Evolutionary conservation across 208 protist genomes (phyloP).

Genomic region (Leishmania major): DNA sequence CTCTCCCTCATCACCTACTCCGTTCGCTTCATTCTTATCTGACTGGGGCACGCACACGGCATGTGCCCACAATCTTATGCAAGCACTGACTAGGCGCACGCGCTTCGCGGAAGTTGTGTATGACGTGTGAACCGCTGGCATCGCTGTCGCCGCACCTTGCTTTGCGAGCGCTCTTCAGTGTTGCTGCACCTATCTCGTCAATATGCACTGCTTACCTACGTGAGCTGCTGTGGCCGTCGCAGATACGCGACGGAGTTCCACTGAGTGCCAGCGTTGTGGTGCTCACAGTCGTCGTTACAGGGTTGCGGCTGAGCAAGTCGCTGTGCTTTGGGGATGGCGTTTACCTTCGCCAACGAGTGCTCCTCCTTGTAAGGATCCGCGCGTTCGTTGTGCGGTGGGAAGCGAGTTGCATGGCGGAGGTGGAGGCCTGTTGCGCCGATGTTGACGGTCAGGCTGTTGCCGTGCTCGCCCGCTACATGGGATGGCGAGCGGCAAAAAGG

Average conservation of each 20-base stretch:
- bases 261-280: slow-evolving; percentile 8
- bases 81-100: background rate
- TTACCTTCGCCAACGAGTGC: slow-evolving; percentile 41
- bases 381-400: slow-evolving; percentile 48
- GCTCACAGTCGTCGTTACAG: slow-evolving; percentile 16
- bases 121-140: background rate
- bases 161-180: background rate
- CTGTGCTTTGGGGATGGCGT: slow-evolving; percentile 28
- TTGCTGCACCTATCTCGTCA: background rate
- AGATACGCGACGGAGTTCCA: background rate
- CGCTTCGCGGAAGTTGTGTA: background rate
- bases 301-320: slow-evolving; percentile 19
- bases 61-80: background rate
- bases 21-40: background rate
- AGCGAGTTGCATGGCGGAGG: slow-evolving; percentile 37
- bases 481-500: background rate
- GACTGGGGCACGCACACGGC: background rate
- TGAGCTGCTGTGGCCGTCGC: background rate
- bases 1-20: background rate
- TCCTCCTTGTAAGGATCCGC: slow-evolving; percentile 34
- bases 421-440: slow-evolving; percentile 24
- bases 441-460: slow-evolving; percentile 5
- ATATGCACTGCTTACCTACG: background rate
- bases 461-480: slow-evolving; percentile 9
- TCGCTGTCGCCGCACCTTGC: background rate